Percentiles rank a stretch among this genome's conserved stretches.
These are phyloP conservation scores for Medicago ruthenica DNA, from an alignment of 306 rosid genomes.

Conservation along the genomic window DNA sequence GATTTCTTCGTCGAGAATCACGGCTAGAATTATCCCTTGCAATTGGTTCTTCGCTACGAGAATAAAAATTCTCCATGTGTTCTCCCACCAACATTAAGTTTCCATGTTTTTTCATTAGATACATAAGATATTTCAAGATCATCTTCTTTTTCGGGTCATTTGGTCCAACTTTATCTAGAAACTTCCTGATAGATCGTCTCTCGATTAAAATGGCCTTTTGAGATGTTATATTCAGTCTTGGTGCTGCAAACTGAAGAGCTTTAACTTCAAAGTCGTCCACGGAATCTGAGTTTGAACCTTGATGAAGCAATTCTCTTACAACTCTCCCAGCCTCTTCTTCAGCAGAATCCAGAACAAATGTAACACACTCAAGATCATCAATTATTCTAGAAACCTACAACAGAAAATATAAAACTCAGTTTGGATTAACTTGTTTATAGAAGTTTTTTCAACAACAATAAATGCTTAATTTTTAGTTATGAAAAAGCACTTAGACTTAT, in stretches of 20 bases:
- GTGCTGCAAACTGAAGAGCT: conserved; percentile 75
- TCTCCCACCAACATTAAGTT: conserved; percentile 52
- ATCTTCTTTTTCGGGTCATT: conserved; percentile 54
- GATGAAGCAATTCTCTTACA: conserved; percentile 59
- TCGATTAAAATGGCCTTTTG: conserved; percentile 64
- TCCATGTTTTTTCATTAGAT: conserved; percentile 66
- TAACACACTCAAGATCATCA: conserved; percentile 65
- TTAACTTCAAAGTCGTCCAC: conserved; percentile 56
- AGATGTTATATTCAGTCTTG: conserved; percentile 67
- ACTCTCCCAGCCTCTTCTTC: conserved; percentile 86
- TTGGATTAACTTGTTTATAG: background rate
- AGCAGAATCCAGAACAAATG: conserved; percentile 60
- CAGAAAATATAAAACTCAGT: conserved; percentile 43
- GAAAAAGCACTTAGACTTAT: background rate
- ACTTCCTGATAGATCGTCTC: conserved; percentile 67
- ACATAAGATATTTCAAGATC: conserved; percentile 63
- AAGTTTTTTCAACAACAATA: background rate
- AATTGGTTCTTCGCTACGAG: conserved; percentile 37
- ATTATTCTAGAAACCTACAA: conserved; percentile 78
- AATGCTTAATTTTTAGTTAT: background rate
- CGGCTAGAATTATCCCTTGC: conserved; percentile 43
- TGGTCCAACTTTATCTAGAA: conserved; percentile 58
- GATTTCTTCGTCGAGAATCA: conserved; percentile 41
- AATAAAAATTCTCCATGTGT: conserved; percentile 45
- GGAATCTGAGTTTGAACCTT: conserved; percentile 55